These are phyloP conservation scores for Eleusine coracana DNA, from an alignment of 176 grass and related monocot genomes.

Conservation along the genomic window DNA sequence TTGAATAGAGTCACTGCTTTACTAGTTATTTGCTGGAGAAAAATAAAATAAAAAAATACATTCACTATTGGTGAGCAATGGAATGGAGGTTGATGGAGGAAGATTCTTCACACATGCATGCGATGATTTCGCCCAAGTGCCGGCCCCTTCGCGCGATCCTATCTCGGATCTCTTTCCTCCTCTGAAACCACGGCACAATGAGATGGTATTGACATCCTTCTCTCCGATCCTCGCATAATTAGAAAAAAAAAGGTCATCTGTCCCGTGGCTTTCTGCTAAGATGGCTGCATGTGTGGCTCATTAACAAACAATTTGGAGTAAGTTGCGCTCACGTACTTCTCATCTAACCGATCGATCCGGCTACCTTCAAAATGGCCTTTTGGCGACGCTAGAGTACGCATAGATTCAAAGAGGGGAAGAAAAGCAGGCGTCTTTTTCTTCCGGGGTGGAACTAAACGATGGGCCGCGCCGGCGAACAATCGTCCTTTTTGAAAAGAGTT, in stretches of 20 bases:
- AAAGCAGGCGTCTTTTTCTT: slow-evolving; percentile 43
- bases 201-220: slow-evolving; percentile 56
- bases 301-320: slow-evolving; percentile 41
- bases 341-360: slow-evolving; percentile 36
- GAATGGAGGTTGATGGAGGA: slow-evolving; percentile 38
- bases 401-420: slow-evolving; percentile 38
- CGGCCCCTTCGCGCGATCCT: slow-evolving; percentile 36
- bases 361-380: slow-evolving; percentile 45
- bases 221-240: background rate
- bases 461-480: slow-evolving; percentile 44
- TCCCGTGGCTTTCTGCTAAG: slow-evolving; percentile 60
- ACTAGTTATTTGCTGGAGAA: slow-evolving; percentile 32
- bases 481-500: slow-evolving; percentile 44
- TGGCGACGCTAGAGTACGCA: slow-evolving; percentile 49
- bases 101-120: slow-evolving; percentile 74
- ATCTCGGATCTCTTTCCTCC: slow-evolving; percentile 34
- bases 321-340: slow-evolving; percentile 46
- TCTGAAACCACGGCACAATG: slow-evolving; percentile 49
- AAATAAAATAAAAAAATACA: background rate
- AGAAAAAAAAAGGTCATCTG: slow-evolving; percentile 38
- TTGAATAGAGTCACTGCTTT: slow-evolving; percentile 22
- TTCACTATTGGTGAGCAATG: slow-evolving; percentile 28
- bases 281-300: slow-evolving; percentile 61
- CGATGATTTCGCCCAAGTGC: slow-evolving; percentile 50
- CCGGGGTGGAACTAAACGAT: slow-evolving; percentile 31